These are phyloP conservation scores for Syncephalastrum contaminatum DNA, from an alignment of 371 early-diverging fungal species.

Conservation along the genomic window DNA sequence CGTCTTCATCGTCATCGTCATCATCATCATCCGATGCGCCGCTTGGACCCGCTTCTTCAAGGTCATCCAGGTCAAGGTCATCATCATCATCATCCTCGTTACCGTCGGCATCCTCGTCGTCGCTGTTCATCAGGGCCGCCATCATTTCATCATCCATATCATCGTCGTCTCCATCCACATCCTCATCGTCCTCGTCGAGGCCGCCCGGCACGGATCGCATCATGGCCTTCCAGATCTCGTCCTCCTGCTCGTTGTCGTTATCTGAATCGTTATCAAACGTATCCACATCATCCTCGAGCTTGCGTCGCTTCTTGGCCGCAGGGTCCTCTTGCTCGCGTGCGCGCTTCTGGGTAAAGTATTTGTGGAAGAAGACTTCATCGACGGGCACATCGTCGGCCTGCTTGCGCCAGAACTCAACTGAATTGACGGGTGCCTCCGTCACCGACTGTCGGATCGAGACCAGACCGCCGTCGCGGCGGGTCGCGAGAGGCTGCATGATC, in stretches of 20 bases:
- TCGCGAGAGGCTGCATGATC: constrained; percentile 62
- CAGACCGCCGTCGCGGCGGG: constrained; percentile 48
- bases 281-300: constrained; percentile 67
- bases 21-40: too few relatives aligned
- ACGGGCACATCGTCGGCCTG: constrained; percentile 59
- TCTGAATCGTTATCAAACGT: constrained; percentile 41
- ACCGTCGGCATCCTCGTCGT: constrained; percentile 48
- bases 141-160: constrained; percentile 59
- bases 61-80: constrained; percentile 2
- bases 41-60: too few relatives aligned
- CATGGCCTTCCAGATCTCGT: constrained; percentile 76
- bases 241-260: constrained; percentile 56
- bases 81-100: constrained; percentile 54
- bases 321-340: constrained; percentile 24
- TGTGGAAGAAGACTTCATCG: constrained; percentile 85
- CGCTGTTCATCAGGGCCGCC: constrained; percentile 39
- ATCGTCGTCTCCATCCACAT: constrained; percentile 58
- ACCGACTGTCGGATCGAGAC: constrained; percentile 39
- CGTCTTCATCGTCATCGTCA: too few relatives aligned
- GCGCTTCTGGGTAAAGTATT: constrained; percentile 69
- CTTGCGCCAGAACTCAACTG: constrained; percentile 60
- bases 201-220: constrained; percentile 69
- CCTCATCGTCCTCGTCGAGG: constrained; percentile 48
- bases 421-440: constrained; percentile 53
- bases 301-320: constrained; percentile 55